Evolutionary conservation across 2,329 filamentous ascomycete species (phyloP).

Genomic region (Cadophora luteo-olivacea): DNA sequence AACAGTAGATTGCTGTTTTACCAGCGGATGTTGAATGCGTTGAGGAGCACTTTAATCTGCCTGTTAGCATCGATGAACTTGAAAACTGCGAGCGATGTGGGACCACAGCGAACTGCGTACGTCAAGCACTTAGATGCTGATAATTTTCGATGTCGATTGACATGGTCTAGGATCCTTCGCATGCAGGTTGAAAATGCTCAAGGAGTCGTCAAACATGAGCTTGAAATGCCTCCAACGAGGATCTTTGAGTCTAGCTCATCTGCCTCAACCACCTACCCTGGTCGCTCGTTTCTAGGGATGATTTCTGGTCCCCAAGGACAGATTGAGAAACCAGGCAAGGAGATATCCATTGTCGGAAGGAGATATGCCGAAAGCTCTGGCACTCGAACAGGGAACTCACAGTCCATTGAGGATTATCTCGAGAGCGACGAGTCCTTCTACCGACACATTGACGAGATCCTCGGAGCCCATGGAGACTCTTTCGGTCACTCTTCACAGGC

Average conservation of each 20-base stretch:
- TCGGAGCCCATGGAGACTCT: not conserved
- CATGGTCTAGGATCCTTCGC: not conserved
- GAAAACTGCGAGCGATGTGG: not conserved
- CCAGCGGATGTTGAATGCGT: conserved; percentile 2
- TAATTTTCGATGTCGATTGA: too few relatives aligned
- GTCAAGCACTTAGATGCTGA: too few relatives aligned
- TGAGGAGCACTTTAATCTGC: not conserved
- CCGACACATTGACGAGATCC: not conserved
- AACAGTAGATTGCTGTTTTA: not conserved
- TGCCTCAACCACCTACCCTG: not conserved
- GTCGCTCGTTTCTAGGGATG: not conserved
- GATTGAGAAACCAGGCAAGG: not conserved
- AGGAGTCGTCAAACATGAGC: not conserved
- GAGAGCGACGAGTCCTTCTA: not conserved
- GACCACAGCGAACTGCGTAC: not conserved
- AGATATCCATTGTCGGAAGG: not conserved
- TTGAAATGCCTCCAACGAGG: not conserved
- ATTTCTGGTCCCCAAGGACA: not conserved
- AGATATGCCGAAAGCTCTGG: too few relatives aligned
- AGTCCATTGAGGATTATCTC: not conserved
- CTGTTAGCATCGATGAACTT: not conserved
- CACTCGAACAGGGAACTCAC: not conserved
- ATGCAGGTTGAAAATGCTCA: not conserved
- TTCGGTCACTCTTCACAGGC: not conserved
- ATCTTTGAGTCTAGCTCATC: not conserved